phyloP scores from a whole-genome alignment of 352 stramenopile species.

The Phytophthora ramorum region DNA sequence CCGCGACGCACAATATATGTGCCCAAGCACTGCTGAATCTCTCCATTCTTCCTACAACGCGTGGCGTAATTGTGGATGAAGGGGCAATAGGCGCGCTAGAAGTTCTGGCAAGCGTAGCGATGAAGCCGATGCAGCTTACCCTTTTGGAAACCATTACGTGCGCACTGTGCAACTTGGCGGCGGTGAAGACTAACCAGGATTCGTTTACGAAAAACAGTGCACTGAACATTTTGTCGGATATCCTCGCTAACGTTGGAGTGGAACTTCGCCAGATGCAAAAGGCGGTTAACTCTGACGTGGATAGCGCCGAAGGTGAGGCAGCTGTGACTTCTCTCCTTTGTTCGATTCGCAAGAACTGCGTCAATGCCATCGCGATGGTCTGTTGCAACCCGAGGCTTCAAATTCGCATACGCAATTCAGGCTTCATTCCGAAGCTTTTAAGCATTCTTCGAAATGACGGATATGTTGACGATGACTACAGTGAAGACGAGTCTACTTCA shows the following conservation, averaged over 20 bases:
- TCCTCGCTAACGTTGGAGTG: constrained; percentile 40
- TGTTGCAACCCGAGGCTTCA: constrained; percentile 82
- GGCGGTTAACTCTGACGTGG: constrained; percentile 8
- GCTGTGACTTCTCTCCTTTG: constrained; percentile 29
- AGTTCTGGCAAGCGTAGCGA: constrained; percentile 45
- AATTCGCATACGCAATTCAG: constrained; percentile 53
- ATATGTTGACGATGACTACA: constrained; percentile 26
- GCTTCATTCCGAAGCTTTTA: constrained; percentile 66
- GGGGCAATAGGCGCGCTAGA: constrained; percentile 64
- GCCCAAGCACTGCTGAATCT: constrained; percentile 78
- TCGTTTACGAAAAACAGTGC: constrained; percentile 64
- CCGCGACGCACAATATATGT: constrained; percentile 40
- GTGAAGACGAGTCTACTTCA: constrained; percentile 25
- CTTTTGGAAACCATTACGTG: constrained; percentile 57
- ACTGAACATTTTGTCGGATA: constrained; percentile 54
- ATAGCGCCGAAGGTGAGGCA: constrained; percentile 28
- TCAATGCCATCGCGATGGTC: constrained; percentile 68
- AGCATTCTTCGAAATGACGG: constrained; percentile 39
- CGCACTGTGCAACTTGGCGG: constrained; percentile 67
- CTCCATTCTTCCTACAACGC: constrained; percentile 81
- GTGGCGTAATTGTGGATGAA: constrained; percentile 76
- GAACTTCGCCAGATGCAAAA: constrained; percentile 34
- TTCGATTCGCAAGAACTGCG: constrained; percentile 65
- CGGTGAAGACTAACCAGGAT: constrained; percentile 70
- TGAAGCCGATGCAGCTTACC: constrained; percentile 33